A percentile compares a stretch with the other conserved stretches of the same genome.
phyloP scores from a whole-genome alignment of 1,139 yeast genomes.

The Taiozyma sp. region DNA sequence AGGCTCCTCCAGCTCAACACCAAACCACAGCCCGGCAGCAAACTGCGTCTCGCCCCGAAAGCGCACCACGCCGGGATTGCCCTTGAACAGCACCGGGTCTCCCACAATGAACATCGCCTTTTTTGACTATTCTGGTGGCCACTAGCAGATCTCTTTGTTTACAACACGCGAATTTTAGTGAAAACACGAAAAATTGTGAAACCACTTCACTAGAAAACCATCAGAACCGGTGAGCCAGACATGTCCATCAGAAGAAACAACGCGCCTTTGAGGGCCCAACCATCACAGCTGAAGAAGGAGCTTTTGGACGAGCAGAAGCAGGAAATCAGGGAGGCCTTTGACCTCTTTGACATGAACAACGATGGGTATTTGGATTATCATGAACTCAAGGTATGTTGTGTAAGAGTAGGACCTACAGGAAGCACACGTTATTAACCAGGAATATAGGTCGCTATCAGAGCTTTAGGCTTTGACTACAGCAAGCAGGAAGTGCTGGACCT shows the following conservation, averaged over 20 bases:
- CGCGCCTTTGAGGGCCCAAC: slow-evolving; percentile 7
- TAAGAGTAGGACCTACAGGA: neutral
- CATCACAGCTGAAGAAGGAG: slow-evolving; percentile 45
- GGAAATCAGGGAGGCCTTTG: slow-evolving; percentile 92
- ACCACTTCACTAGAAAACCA: neutral
- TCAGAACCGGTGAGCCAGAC: neutral
- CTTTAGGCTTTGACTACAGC: slow-evolving; percentile 84
- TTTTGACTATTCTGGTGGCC: neutral
- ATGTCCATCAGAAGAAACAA: neutral
- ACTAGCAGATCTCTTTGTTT: neutral
- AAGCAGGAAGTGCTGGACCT: slow-evolving; percentile 80
- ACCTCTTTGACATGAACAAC: slow-evolving; percentile 85
- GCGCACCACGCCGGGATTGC: slow-evolving; percentile 40
- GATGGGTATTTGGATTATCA: slow-evolving; percentile 92
- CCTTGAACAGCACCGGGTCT: slow-evolving; percentile 38
- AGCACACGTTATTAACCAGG: neutral
- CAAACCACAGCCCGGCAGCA: slow-evolving; percentile 73
- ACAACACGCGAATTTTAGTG: neutral
- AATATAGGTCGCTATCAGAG: slow-evolving; percentile 72
- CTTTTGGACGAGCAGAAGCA: slow-evolving; percentile 86
- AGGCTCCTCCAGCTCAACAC: slow-evolving; percentile 62
- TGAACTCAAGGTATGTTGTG: slow-evolving; percentile 50
- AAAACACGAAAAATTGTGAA: neutral
- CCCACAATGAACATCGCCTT: slow-evolving; percentile 29
- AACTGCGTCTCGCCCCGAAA: slow-evolving; percentile 52